Percentiles rank a stretch among this genome's conserved stretches.
Evolutionary conservation across 2,329 filamentous ascomycete species (phyloP).

Genomic region (Nothophaeocryptopus gaeumannii): DNA sequence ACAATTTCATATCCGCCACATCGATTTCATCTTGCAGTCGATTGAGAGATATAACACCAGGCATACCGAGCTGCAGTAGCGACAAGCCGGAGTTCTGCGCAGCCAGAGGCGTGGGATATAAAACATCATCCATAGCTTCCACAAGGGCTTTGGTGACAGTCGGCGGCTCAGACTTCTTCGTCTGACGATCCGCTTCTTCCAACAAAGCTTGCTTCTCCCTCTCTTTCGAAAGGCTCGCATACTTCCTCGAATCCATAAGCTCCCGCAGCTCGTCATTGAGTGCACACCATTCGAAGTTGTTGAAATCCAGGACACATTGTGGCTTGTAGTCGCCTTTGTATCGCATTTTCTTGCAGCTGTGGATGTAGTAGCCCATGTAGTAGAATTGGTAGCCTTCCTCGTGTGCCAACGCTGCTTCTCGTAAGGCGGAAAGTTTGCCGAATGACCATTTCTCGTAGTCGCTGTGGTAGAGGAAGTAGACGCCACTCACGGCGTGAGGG

Average conservation of each 20-base stretch:
- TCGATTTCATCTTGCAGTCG: conserved; percentile 54
- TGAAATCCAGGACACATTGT: conserved; percentile 70
- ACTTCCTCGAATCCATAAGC: conserved; percentile 56
- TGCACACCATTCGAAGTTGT: conserved; percentile 32
- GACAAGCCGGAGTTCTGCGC: conserved; percentile 42
- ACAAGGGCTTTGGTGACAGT: neutral
- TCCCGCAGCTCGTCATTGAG: conserved; percentile 32
- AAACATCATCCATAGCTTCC: conserved; percentile 21
- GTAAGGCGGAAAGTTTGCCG: conserved; percentile 71
- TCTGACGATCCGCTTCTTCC: neutral
- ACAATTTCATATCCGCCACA: conserved; percentile 59
- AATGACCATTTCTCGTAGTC: conserved; percentile 67
- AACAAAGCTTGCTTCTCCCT: conserved; percentile 24
- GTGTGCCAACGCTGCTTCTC: conserved; percentile 67
- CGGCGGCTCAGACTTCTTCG: neutral
- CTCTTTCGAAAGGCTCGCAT: conserved; percentile 46
- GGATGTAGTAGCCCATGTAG: conserved; percentile 72
- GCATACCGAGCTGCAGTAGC: conserved; percentile 63
- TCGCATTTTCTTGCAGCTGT: conserved; percentile 75
- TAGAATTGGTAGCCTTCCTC: conserved; percentile 72
- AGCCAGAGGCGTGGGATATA: conserved; percentile 17
- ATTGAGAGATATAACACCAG: conserved; percentile 59
- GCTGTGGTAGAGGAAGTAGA: conserved; percentile 80
- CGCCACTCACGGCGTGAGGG: conserved; percentile 72
- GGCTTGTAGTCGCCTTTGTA: conserved; percentile 80